Base-by-base conservation (phyloP, 805 yeast species). In the Cephaloascus albidus region DNA sequence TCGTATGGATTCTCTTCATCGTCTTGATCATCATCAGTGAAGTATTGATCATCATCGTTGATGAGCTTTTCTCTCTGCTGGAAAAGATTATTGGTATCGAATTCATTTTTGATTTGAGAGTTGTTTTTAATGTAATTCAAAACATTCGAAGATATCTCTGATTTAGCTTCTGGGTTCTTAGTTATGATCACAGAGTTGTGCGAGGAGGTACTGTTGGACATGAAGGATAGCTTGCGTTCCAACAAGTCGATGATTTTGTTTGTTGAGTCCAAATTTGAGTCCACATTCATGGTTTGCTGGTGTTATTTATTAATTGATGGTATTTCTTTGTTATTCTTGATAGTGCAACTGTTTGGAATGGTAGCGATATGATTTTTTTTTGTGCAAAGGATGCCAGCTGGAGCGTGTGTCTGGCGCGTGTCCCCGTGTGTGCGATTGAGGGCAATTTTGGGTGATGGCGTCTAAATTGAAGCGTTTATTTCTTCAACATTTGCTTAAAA, bases 21-120 rank as follows among this genome's bases (percentile, higher is more conserved):
- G 45, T 69, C 62, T 33, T 68, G 75, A 30, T 62, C 63, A 30
- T 58, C 65, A 15, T 58, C 60, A 18, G 56, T 55, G 12, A 48
- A 46, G 32, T 42, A 40, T 17, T 47, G 52, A 1, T 57, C 63
- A 14, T 60, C 60, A 16, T 57, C 64, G 33, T 31, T 16, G 8
- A 14, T 6, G 16, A 31, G 18, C 33, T 16, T 14, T 16, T 31
- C 33, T 15, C 33, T 8, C 14, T 31, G 33, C 16, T 6, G 6
- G 33, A 31, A 31, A 16, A 31, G 15, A 16, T 31, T 14, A 15
- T 31, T 31, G 10, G 33, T 31, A 15, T 31, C 18, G 17, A 31
- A 31, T 8, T 31, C 33, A 15, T 14, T 31, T 6, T 31, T 23
- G 28, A 23, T 23, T 23, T 6, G 12, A 12, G 28, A 16, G 33